Evolutionary conservation across 2,329 filamentous ascomycete genomes (phyloP).

Genomic region (Aspergillus glaucus): DNA sequence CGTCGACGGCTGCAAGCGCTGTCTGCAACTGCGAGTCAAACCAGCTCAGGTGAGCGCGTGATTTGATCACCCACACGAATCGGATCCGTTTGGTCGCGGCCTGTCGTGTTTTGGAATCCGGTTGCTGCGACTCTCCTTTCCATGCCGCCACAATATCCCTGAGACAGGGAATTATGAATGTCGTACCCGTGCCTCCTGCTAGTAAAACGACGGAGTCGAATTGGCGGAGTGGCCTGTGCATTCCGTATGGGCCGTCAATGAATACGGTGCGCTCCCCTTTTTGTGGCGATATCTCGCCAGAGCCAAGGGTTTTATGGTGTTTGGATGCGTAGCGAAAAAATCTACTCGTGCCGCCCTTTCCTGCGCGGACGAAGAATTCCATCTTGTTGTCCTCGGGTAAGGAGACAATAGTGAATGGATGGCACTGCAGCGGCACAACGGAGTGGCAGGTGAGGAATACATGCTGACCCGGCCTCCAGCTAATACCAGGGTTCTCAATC

Average conservation of each 20-base stretch:
- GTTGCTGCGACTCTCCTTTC: constrained; percentile 26
- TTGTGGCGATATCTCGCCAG: constrained; percentile 4
- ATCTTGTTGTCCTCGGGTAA: constrained; percentile 50
- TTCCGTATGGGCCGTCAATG: constrained; percentile 52
- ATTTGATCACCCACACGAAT: constrained; percentile 56
- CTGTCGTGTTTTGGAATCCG: constrained; percentile 10
- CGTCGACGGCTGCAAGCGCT: constrained; percentile 39
- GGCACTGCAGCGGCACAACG: constrained; percentile 53
- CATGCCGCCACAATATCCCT: constrained; percentile 50
- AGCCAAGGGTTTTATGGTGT: constrained; percentile 18
- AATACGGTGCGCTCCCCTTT: constrained; percentile 33
- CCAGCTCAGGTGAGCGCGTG: constrained; percentile 47
- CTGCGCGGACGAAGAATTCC: constrained; percentile 52
- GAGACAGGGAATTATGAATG: constrained; percentile 52
- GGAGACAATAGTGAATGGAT: constrained; percentile 59
- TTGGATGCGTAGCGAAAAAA: constrained; percentile 49
- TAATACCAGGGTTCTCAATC: constrained; percentile 49
- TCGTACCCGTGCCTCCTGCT: constrained; percentile 55
- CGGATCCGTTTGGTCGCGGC: constrained; percentile 45
- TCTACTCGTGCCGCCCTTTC: constrained; percentile 47
- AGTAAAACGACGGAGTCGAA: constrained; percentile 57
- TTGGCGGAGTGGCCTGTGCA: constrained; percentile 47
- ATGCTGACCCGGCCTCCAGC: constrained; percentile 59
- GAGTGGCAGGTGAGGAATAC: constrained; percentile 55
- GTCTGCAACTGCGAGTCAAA: constrained; percentile 47